Base-by-base conservation (phyloP, 1,284 basidiomycete species). In the Trichosporon sp. region DNA sequence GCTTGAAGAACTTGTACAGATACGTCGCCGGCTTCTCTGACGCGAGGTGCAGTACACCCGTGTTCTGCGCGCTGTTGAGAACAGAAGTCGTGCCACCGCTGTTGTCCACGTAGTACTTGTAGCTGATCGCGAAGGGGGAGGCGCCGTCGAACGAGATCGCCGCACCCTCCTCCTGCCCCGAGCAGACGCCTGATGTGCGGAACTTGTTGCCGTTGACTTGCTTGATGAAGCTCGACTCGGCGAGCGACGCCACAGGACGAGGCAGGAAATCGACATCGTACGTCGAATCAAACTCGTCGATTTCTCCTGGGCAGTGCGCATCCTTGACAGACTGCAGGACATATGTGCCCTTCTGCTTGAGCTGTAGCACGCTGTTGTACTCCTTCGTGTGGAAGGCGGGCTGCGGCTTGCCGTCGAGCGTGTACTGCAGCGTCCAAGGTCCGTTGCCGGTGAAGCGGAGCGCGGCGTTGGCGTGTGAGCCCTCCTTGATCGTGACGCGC, bases 371-470 rank as follows among this genome's bases (percentile, higher is more conserved):
- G 63, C 86, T 89, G 71, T 95, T 95, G 1, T 87, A 85, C 46
- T 85, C 85, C 19, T 81, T 80, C 32, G 94, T 74, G 13, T 82
- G 82, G 33, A 84, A 78, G 4, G 82, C 71, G 27, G 80, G 74
- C 49, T 84, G 82, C 1, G 83, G 81, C n/a, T 82, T 80, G 56
- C 85, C 86, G 34, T 81, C 77, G 40, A 83, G 83, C 33, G 85
- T 84, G 80, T 95, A 97, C 67, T 85, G 86, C 61, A 98, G 78
- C 23, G 82, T 83, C 95, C 93, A 96, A 3, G 93, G 91, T 89
- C 87, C 88, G 76, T 93, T 89, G 11, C 93, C 94, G 34, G 91
- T 93, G 57, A 97, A 81, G 34, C 92, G 86, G 63, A 95, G 79
- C 19, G 92, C 91, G 7, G 95, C 83, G 25, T 82, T 85, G 0